phyloP scores from a whole-genome alignment of 129 eudicot species.

The Pseudognaphalium luteoalbum region DNA sequence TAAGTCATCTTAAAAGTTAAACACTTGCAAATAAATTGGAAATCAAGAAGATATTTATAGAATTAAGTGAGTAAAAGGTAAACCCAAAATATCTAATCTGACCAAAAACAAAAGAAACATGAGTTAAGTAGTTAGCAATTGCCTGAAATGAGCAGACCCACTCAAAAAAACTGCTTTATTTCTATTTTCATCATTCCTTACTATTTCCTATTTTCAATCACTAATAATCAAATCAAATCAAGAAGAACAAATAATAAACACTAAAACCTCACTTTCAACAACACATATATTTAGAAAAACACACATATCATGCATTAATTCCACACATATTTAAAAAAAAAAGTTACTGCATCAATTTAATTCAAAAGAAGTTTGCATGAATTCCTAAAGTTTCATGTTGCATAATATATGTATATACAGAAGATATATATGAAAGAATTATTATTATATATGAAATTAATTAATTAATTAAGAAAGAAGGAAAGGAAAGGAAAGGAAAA shows the following conservation, averaged over 20 bases:
- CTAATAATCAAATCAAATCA: not conserved
- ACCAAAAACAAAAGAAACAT: not conserved
- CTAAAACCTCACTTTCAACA: constrained; percentile 3
- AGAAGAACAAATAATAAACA: not conserved
- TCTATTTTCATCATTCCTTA: not conserved
- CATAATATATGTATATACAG: not conserved
- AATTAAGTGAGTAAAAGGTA: too few species aligned
- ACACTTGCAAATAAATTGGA: too few species aligned
- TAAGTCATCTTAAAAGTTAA: too few species aligned
- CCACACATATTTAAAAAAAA: not conserved
- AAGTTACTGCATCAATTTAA: too few species aligned
- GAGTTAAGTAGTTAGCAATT: not conserved
- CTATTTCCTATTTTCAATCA: not conserved
- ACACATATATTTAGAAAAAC: not conserved
- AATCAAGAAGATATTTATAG: too few species aligned
- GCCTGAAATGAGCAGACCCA: constrained; percentile 16
- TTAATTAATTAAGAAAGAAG: too few species aligned
- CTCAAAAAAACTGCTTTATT: not conserved
- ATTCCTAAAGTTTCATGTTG: constrained; percentile 15
- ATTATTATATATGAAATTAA: too few species aligned
- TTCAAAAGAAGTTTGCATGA: constrained; percentile 15
- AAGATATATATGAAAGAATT: too few species aligned
- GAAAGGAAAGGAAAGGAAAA: not conserved
- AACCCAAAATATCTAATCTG: not conserved
- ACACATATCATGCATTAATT: not conserved